phyloP scores from a whole-genome alignment of 306 rosid species.

The Casuarina cunninghamiana region DNA sequence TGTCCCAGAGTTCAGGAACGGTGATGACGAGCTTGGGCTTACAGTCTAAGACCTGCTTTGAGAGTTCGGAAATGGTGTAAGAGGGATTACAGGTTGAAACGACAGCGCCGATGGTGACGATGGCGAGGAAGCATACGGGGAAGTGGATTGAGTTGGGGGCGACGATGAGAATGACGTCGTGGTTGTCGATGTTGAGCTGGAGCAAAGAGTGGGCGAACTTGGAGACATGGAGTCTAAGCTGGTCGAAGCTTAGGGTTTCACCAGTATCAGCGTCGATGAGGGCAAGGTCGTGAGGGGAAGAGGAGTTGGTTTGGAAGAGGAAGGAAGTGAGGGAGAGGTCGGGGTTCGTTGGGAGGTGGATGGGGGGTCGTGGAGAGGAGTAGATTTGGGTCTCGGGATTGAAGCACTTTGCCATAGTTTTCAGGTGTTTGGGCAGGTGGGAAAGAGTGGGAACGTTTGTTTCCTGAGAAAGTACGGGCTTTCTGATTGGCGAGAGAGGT shows the following conservation, averaged over 20 bases:
- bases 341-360: constrained; percentile 39
- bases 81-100: constrained; percentile 36
- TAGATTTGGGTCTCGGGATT: constrained; percentile 2
- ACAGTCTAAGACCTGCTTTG: constrained; percentile 39
- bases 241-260: constrained; percentile 38
- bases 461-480: not conserved
- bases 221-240: constrained; percentile 36
- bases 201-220: constrained; percentile 26
- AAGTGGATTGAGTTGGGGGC: constrained; percentile 29
- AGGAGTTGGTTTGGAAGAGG: constrained; percentile 42
- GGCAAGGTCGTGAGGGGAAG: constrained; percentile 29
- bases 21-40: constrained; percentile 42
- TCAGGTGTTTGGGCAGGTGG: not conserved
- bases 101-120: constrained; percentile 28
- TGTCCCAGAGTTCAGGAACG: constrained; percentile 30
- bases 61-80: constrained; percentile 32
- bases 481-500: no score
- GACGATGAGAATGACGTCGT: constrained; percentile 38
- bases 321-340: constrained; percentile 50
- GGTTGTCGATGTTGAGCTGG: constrained; percentile 18
- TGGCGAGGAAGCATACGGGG: constrained; percentile 29
- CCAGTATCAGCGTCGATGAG: constrained; percentile 34
- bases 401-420: not conserved
- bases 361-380: constrained; percentile 39
- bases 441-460: not conserved